These are phyloP conservation scores for Candida railenensis DNA, from an alignment of 805 yeast genomes.

Conservation along the genomic window DNA sequence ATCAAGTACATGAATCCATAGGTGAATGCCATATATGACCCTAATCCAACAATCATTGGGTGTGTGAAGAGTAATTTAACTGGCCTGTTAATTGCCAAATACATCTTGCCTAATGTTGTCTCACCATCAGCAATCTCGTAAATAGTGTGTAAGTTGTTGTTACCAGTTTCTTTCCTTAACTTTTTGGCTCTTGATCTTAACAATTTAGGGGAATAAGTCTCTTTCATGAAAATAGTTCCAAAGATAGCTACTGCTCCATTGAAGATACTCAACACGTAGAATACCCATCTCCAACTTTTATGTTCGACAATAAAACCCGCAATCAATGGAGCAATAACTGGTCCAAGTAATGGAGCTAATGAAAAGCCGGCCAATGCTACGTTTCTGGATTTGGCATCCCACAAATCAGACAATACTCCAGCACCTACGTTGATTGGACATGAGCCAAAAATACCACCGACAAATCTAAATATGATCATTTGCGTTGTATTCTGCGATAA, in stretches of 20 bases:
- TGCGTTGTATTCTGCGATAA: constrained; percentile 32
- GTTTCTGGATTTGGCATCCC: constrained; percentile 30
- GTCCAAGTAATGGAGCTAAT: constrained; percentile 37
- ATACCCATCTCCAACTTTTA: constrained; percentile 36
- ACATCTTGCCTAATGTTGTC: constrained; percentile 19
- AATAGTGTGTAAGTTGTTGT: constrained; percentile 35
- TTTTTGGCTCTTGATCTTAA: constrained; percentile 25
- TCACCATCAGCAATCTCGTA: constrained; percentile 34
- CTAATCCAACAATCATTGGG: constrained; percentile 40
- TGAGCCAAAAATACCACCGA: constrained; percentile 39
- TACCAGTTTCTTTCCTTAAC: constrained; percentile 33
- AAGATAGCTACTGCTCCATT: constrained; percentile 32
- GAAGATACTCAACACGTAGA: constrained; percentile 32
- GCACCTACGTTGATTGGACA: constrained; percentile 40
- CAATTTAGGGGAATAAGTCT: constrained; percentile 37
- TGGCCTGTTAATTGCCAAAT: constrained; percentile 29
- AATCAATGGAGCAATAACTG: constrained; percentile 38
- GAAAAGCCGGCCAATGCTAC: constrained; percentile 36
- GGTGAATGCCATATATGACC: constrained; percentile 41
- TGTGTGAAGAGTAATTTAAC: constrained; percentile 30
- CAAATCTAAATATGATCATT: constrained; percentile 30
- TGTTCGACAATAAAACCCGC: constrained; percentile 34
- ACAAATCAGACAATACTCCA: constrained; percentile 37
- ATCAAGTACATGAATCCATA: constrained; percentile 43
- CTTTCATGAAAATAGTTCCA: constrained; percentile 29